These are phyloP conservation scores for Protea cynaroides DNA, from an alignment of 164 flowering plant genomes.

Conservation along the genomic window DNA sequence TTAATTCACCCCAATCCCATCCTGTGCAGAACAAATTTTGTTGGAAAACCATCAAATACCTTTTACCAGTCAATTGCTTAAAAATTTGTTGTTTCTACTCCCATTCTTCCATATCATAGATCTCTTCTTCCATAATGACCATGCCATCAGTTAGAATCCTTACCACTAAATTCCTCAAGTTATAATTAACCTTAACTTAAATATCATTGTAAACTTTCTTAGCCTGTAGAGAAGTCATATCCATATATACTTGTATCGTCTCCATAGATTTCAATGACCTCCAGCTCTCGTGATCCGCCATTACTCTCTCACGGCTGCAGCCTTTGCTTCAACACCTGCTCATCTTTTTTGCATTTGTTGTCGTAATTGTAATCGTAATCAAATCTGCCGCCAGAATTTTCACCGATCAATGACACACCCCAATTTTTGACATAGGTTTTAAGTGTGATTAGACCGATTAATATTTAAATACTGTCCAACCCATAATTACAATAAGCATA, in stretches of 20 bases:
- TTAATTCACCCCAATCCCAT: conserved; percentile 10
- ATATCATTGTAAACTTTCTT: conserved; percentile 5
- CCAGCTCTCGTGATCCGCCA: background rate
- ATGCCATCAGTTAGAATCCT: too few species aligned
- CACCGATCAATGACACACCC: too few species aligned
- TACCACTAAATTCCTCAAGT: background rate
- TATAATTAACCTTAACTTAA: background rate
- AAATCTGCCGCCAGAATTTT: too few species aligned
- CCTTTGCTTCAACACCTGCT: too few species aligned
- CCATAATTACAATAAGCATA: too few species aligned
- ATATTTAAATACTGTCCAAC: too few species aligned
- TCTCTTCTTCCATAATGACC: background rate
- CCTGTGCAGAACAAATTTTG: conserved; percentile 10
- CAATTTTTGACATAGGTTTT: too few species aligned
- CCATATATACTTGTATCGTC: conserved; percentile 17
- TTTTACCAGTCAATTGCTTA: background rate
- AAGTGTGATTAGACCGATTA: too few species aligned
- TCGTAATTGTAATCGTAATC: too few species aligned
- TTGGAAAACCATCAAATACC: conserved; percentile 21
- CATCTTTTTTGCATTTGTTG: too few species aligned
- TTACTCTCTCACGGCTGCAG: too few species aligned
- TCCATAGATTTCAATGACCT: conserved; percentile 16
- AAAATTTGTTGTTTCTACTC: background rate
- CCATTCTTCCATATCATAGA: background rate
- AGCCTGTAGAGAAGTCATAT: conserved; percentile 22